Evolutionary conservation across 495 filamentous ascomycete species (phyloP).

Genomic region (Penicillium mononematosum): DNA sequence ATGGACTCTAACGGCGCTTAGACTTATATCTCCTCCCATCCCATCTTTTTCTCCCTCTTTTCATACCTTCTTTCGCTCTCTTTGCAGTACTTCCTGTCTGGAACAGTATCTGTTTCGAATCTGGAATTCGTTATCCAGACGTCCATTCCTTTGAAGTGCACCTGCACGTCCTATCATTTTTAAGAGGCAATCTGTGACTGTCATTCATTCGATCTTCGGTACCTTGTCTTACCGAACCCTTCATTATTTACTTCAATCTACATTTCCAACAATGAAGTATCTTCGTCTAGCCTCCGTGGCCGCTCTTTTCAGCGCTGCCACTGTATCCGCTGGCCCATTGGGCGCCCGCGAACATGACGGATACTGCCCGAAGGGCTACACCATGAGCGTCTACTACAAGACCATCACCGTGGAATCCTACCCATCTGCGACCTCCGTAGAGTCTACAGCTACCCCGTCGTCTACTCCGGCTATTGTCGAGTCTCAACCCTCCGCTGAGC

Average conservation of each 20-base stretch:
- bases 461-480: background rate
- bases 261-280: constrained; percentile 34
- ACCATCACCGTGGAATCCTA: constrained; percentile 2
- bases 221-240: background rate
- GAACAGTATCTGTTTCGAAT: constrained; percentile 26
- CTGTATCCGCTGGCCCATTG: constrained; percentile 31
- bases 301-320: constrained; percentile 33
- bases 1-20: background rate
- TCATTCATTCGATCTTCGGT: constrained; percentile 2
- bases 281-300: constrained; percentile 30
- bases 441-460: constrained; percentile 11
- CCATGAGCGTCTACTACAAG: constrained; percentile 19
- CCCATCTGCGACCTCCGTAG: constrained; percentile 3
- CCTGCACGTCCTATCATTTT: constrained; percentile 29
- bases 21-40: background rate
- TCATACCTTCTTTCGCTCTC: constrained; percentile 12
- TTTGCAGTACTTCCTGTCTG: constrained; percentile 25
- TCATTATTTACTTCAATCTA: constrained; percentile 4
- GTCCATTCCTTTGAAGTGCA: constrained; percentile 36
- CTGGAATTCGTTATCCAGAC: constrained; percentile 35
- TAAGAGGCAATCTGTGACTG: background rate
- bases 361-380: constrained; percentile 34
- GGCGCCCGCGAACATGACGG: constrained; percentile 15
- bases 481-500: constrained; percentile 1
- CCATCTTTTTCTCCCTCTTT: constrained; percentile 5